Percentiles rank a stretch among this genome's conserved stretches.
Conservation (phyloP, 176 grass and related monocot species). For the Oryza brachyantha region DNA sequence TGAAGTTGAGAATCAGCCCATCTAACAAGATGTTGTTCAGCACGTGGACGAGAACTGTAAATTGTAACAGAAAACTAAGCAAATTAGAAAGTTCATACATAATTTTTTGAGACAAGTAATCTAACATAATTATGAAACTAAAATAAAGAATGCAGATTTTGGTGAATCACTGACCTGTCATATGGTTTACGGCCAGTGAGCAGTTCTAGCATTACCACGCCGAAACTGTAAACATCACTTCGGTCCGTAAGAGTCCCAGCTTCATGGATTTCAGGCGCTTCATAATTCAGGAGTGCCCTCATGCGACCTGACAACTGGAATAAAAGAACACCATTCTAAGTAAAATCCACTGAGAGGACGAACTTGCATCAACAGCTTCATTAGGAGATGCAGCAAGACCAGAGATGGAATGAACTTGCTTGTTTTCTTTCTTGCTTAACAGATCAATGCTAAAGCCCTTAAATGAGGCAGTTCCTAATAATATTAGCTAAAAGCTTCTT, state of each 20-base stretch:
- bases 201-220: constrained; percentile 88
- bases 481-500: neutral
- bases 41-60: constrained; percentile 56
- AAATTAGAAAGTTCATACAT: neutral
- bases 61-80: constrained; percentile 17
- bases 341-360: neutral
- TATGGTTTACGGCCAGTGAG: constrained; percentile 78
- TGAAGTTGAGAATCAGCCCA: constrained; percentile 81
- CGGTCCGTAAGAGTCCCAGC: constrained; percentile 42
- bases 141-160: constrained; percentile 19
- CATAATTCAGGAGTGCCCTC: constrained; percentile 55
- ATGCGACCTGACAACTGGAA: constrained; percentile 60
- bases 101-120: constrained; percentile 15
- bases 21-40: constrained; percentile 70
- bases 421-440: neutral
- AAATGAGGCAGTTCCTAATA: neutral
- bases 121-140: constrained; percentile 8
- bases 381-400: neutral
- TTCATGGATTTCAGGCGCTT: constrained; percentile 79
- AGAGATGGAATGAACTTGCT: neutral
- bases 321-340: constrained; percentile 29
- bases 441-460: neutral
- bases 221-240: constrained; percentile 93
- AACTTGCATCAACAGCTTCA: neutral
- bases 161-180: constrained; percentile 56